Conservation (phyloP, 2,329 filamentous ascomycete species). For the Venturia asperata region DNA sequence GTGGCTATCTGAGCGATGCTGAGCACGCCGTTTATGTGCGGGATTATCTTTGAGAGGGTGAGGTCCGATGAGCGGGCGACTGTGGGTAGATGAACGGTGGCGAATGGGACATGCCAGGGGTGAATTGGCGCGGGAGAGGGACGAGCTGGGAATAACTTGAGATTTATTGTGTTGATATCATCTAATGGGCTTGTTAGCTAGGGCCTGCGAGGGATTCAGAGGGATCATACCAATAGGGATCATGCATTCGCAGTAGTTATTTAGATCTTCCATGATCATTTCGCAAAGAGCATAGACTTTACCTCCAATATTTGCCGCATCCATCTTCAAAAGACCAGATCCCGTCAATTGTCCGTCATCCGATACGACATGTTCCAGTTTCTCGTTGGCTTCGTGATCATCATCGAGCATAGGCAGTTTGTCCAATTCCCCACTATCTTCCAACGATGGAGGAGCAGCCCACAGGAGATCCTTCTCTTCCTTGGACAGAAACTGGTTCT, state of each 20-base stretch:
- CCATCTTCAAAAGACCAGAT: conserved; percentile 20
- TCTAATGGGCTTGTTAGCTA: conserved; percentile 45
- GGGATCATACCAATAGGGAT: conserved; percentile 72
- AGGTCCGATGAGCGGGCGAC: conserved; percentile 46
- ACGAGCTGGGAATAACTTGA: conserved; percentile 87
- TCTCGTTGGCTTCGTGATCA: conserved; percentile 1
- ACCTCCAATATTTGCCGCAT: conserved; percentile 36
- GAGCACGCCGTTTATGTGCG: conserved; percentile 83
- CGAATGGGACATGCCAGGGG: conserved; percentile 84
- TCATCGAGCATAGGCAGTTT: neutral
- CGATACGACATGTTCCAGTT: neutral
- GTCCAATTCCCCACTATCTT: conserved; percentile 16
- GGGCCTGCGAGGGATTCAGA: conserved; percentile 1
- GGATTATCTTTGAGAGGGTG: conserved; percentile 70
- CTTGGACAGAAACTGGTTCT: conserved; percentile 72
- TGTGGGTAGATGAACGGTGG: conserved; percentile 44
- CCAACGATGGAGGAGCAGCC: neutral
- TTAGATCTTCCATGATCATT: conserved; percentile 83
- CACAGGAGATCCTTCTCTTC: conserved; percentile 36
- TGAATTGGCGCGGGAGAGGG: conserved; percentile 68
- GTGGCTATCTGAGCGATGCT: conserved; percentile 82
- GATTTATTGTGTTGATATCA: conserved; percentile 88
- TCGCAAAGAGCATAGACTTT: conserved; percentile 67
- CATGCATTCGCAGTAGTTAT: conserved; percentile 98
- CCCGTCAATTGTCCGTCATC: conserved; percentile 8